Percentiles rank a stretch among this genome's conserved stretches.
Evolutionary conservation across 1,284 basidiomycete genomes (phyloP).

Genomic region (Malassezia brasiliensis): DNA sequence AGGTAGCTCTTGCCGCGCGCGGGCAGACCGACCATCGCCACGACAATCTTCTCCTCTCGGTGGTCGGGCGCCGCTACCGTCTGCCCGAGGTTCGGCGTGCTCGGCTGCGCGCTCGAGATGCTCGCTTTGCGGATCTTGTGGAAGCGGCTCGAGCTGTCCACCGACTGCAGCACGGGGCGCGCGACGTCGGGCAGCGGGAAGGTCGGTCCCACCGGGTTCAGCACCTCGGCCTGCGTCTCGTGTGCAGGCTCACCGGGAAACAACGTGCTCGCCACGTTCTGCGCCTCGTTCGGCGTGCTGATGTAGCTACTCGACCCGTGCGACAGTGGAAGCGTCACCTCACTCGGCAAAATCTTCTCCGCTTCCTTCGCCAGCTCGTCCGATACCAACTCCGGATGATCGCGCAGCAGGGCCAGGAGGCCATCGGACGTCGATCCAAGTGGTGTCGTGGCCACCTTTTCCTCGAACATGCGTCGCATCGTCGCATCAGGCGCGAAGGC

Average conservation of each 20-base stretch:
- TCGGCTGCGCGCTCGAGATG: conserved; percentile 1
- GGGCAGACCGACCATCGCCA: conserved; percentile 70
- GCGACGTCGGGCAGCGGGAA: conserved; percentile 9
- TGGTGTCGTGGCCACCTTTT: conserved; percentile 3
- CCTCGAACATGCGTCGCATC: conserved; percentile 8
- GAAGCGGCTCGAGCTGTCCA: not conserved
- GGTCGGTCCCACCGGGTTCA: not conserved
- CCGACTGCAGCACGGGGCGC: not conserved
- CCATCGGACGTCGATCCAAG: conserved; percentile 27
- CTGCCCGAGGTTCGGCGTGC: conserved; percentile 31
- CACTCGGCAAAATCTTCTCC: conserved; percentile 12
- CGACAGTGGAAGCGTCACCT: not conserved
- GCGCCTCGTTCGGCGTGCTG: conserved; percentile 2
- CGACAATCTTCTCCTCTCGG: conserved; percentile 93
- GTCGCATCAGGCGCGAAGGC: conserved; percentile 2
- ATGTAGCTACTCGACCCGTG: not conserved
- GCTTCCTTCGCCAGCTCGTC: conserved; percentile 37
- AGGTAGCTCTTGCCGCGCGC: conserved; percentile 47
- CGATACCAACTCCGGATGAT: conserved; percentile 45
- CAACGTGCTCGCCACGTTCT: conserved; percentile 5
- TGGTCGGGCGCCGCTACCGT: conserved; percentile 91
- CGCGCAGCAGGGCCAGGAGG: conserved; percentile 40
- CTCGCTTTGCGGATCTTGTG: not conserved
- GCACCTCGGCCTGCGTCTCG: not conserved
- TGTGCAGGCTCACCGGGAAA: not conserved